Evolutionary conservation across 2,329 filamentous ascomycete genomes (phyloP), one percentile per base, ranked within the genome.

Genomic region (Akanthomyces lecanii): DNA sequence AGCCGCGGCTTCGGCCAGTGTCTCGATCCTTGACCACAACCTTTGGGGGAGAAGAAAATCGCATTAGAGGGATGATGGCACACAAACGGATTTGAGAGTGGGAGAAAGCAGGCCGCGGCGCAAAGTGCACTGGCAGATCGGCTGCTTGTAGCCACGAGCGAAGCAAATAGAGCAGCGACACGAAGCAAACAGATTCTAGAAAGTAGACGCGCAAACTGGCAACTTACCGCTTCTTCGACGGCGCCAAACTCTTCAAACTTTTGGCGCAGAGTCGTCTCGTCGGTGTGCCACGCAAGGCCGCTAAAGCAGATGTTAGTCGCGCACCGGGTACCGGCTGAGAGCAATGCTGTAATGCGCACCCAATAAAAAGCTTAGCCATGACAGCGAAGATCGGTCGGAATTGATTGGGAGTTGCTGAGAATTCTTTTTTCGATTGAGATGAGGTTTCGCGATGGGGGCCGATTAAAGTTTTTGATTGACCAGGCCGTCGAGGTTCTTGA

Each of bases 1-100:
- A 99, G 65, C 95, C 95, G 76, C 95, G 91, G 83, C 93, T 97
- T 76, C 94, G 92, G 71, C 92, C 91, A 72, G 94, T 97, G 75
- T 98, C 94, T 72, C 93, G 91, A 77, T 99, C 94, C 81, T 97
- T 98, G 72, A 98, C 93, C 69, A 99, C 94, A 66, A 97, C 91
- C 94, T 63, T 56, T 50, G 53, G 61, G 61, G 40, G 36, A 40
- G 25, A 40, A 38, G 23, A 58, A 5, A 53, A 38, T 45, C 50
- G 61, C 44, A 57, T 62, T 62, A 62, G 61, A 62, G 61, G 61
- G 52, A 51, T 33, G 25, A 51, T 57, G 42, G 61, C 61, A 45
- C 53, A 57, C 42, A 56, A 23, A 23, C 33, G 47, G 54, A 47
- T 33, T 25, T 40, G 12, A 36, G n/a, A 38, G 23, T 14, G 30